phyloP scores from a whole-genome alignment of 768 basidiomycete genomes.

The Phylloporus sp. region DNA sequence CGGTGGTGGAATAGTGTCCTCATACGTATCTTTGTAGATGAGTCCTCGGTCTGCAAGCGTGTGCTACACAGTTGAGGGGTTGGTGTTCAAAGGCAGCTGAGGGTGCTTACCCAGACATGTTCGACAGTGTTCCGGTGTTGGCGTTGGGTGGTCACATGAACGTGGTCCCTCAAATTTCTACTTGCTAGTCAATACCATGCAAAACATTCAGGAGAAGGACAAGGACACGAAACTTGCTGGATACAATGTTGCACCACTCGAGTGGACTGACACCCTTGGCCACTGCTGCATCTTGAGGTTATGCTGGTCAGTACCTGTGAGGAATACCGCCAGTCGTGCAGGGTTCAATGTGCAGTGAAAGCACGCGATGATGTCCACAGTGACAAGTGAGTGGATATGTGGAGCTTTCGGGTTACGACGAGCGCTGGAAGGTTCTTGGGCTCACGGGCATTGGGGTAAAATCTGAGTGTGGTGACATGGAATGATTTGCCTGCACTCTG shows the following conservation, averaged over 20 bases:
- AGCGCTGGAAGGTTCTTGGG: not conserved
- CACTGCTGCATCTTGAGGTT: conserved; percentile 84
- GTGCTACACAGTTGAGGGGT: conserved; percentile 34
- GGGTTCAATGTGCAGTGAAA: conserved; percentile 59
- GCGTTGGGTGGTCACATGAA: conserved; percentile 77
- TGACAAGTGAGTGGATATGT: conserved; percentile 79
- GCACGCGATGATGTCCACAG: conserved; percentile 77
- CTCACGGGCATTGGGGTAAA: conserved; percentile 85
- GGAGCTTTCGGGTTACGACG: conserved; percentile 44
- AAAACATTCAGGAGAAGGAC: not conserved
- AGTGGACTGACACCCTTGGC: conserved; percentile 49
- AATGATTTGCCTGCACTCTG: conserved; percentile 49
- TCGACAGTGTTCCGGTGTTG: conserved; percentile 65
- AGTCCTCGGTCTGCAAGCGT: conserved; percentile 55
- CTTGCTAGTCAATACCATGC: conserved; percentile 1
- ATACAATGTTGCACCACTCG: conserved; percentile 70
- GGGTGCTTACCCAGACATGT: conserved; percentile 69
- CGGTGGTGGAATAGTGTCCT: conserved; percentile 88
- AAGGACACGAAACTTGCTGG: conserved; percentile 65
- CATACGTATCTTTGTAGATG: conserved; percentile 82
- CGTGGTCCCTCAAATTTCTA: conserved; percentile 67
- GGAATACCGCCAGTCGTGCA: conserved; percentile 50
- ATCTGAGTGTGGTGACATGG: conserved; percentile 90
- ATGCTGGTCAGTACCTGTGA: conserved; percentile 89
- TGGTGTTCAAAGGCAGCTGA: not conserved